Percentiles rank a stretch among this genome's conserved stretches.
Evolutionary conservation across 2,329 filamentous ascomycete genomes (phyloP).

Genomic region (Curvularia eragrostidis): DNA sequence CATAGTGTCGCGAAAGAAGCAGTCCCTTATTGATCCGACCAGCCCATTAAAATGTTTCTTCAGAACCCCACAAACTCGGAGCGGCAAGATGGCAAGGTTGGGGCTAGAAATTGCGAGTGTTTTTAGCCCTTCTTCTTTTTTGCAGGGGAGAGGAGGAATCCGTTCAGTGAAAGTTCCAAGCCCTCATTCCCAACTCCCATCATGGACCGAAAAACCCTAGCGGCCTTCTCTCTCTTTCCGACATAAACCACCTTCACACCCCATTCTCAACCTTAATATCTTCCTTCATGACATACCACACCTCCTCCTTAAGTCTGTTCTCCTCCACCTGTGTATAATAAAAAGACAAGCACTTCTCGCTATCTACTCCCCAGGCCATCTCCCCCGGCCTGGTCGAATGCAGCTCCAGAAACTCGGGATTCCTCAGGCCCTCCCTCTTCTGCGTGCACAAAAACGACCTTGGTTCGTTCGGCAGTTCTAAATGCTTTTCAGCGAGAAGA

Average conservation of each 20-base stretch:
- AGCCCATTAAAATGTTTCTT: background rate
- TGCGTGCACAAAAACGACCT: background rate
- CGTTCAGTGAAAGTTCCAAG: too few species aligned
- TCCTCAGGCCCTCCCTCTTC: background rate
- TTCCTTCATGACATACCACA: background rate
- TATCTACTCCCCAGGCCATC: background rate
- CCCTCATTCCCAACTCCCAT: background rate
- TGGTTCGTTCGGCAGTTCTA: background rate
- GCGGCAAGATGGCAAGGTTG: too few species aligned
- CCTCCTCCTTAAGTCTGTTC: background rate
- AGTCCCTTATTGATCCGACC: background rate
- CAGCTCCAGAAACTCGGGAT: background rate
- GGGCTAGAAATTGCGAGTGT: too few species aligned
- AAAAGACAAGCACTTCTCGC: background rate
- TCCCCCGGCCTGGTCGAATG: background rate
- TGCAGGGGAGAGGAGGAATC: too few species aligned
- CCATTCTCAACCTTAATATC: slow-evolving; percentile 1
- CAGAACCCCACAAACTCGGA: background rate
- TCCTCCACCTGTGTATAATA: background rate
- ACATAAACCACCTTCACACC: background rate
- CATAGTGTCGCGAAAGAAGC: background rate
- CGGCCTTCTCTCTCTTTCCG: background rate
- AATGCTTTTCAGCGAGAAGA: background rate
- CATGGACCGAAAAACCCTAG: background rate
- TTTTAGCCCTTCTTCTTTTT: too few species aligned